Base-by-base conservation (phyloP, 2,329 filamentous ascomycete species). In the Aureobasidium sp. region DNA sequence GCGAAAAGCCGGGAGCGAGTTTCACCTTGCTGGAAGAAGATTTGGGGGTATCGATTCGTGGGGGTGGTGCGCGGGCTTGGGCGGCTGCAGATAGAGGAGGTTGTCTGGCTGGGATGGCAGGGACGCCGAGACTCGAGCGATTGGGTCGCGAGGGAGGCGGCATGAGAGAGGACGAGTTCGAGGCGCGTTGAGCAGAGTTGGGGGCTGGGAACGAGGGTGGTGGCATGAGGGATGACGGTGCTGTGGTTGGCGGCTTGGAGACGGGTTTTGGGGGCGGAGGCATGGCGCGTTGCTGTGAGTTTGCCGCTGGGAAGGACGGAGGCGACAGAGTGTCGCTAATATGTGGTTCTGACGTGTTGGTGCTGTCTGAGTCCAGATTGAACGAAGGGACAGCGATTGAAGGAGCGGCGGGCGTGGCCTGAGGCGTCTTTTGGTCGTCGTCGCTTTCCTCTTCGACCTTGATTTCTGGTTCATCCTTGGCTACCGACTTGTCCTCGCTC, bases 1-100 rank as follows among this genome's bases (percentile, higher is more conserved):
- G 93, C 2, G 91, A 96, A 78, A 93, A 92, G 36, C 94, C 93
- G 0, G 94, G 94, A n/a, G 86, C 83, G 5, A 99, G 84, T 9
- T 88, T 80, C 5, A 97, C 89, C 70, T 93, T 89, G 73, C 82
- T 76, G 47, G 25, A 31, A 62, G 74, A 78, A 42, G 70, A 70
- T 61, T 75, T 81, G 31, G 75, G 74, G 12, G 75, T 76, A 34
- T 68, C 68, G 56, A 71, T 68, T 36, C 70, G 71, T 1, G 73
- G 67, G 56, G 72, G 69, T 42, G 72, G 70, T 22, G 55, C 36
- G 37, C 62, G 58, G 15, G 56, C 37, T 58, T 47, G 49, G 12
- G 56, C 39, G 49, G 73, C 69, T 67, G 75, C 75, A 62, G 74
- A 70, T 15, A 61, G 61, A 57, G 76, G 69, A 27, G 76, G 74